A percentile compares a stretch with the other conserved stretches of the same genome.
Evolutionary conservation across 73 alveolate genomes (phyloP).

Genomic region (Uronychia binucleata): DNA sequence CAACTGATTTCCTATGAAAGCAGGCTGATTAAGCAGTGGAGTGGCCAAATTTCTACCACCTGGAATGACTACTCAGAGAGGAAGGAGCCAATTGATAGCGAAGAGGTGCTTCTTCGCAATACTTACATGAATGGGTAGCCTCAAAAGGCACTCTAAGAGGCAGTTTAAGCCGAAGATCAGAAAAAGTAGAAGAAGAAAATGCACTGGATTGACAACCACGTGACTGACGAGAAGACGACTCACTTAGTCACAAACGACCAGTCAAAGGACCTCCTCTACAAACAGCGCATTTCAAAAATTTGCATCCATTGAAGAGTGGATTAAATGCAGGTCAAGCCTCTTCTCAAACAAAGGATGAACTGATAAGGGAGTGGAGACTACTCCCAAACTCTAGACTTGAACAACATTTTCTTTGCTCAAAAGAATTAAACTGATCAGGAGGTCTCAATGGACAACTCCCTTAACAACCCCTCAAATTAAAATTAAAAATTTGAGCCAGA

Average conservation of each 20-base stretch:
- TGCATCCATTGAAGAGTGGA: not conserved
- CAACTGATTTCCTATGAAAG: conserved; percentile 7
- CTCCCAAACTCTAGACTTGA: no score
- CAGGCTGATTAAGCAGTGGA: not conserved
- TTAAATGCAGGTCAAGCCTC: not conserved
- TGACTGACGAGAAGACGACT: not conserved
- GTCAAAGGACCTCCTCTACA: not conserved
- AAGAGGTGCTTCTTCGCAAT: conserved; percentile 54
- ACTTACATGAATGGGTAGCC: conserved; percentile 54
- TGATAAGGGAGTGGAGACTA: no score
- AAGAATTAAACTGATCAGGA: no score
- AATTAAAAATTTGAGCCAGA: no score
- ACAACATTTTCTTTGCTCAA: no score
- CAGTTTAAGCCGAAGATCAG: not conserved
- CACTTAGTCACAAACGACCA: not conserved
- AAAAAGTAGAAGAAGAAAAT: no score
- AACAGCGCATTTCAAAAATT: not conserved
- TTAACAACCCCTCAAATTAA: no score
- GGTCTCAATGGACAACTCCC: no score
- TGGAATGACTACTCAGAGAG: not conserved
- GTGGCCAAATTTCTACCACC: not conserved
- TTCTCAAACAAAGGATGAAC: no score
- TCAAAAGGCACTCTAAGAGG: no score
- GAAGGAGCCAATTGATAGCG: conserved; percentile 1
- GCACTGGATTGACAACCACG: not conserved